Evolutionary conservation across 1,139 yeast species (phyloP), one percentile per base, ranked within the genome.

Genomic region (Yamadazyma atlantica): DNA sequence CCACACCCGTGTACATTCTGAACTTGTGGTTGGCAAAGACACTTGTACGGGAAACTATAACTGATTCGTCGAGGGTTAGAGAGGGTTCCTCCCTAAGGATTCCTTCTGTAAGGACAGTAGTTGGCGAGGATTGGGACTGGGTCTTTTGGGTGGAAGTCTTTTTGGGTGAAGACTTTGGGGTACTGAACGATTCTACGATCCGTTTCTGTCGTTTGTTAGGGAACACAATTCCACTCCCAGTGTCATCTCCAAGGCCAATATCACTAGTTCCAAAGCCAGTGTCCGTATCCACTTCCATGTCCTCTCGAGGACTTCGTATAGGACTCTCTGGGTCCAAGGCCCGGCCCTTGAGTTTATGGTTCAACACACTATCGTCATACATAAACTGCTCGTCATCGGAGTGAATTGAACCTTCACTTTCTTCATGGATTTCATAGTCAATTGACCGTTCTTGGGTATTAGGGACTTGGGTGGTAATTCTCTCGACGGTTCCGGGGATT

Each of bases 21-120:
- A 68, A 57, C 33, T 66, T 58, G 44, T 56, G 58, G 6, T 54
- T 52, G 0, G 69, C 73, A 71, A 73, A 68, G 1, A 67, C 73
- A 37, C 66, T 58, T 13, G 51, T 48, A 3, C 38, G 40, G 30
- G 49, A 44, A 2, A 40, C 32, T 12, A 63, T 53, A 19, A 53
- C 53, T 1, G 42, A 23, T 15, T 53, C 55, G 1, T 49, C 44
- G 4, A 65, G 34, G 1, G 43, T 36, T 0, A 46, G 36, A 50
- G 52, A 56, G 2, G 22, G 14, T 41, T 64, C 70, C 11, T 42
- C 37, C 24, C 63, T 41, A 5, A 61, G 41, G 3, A 54, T 26
- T 10, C 16, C n/a, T n/a, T n/a, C n/a, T n/a, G n/a, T n/a, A n/a
- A n/a, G n/a, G n/a, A n/a, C n/a, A n/a, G n/a, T n/a, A n/a, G n/a